Percentiles rank a stretch among this genome's conserved stretches.
phyloP scores from a whole-genome alignment of 805 yeast species.

The Alloascoidea africana region DNA sequence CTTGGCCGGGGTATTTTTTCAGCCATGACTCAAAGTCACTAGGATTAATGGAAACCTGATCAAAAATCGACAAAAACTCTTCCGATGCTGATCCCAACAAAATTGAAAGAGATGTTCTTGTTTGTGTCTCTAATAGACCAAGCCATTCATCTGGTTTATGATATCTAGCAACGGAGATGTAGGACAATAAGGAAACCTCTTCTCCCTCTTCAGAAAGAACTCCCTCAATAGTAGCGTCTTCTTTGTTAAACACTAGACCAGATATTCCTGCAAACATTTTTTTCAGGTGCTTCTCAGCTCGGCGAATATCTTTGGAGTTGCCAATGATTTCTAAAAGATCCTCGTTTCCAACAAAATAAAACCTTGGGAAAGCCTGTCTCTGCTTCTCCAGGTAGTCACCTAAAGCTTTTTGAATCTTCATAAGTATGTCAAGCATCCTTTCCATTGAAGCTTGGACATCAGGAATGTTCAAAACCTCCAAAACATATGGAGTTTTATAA shows the following conservation, averaged over 20 bases:
- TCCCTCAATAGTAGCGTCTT: conserved; percentile 22
- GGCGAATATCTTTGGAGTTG: conserved; percentile 27
- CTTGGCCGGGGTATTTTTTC: conserved; percentile 36
- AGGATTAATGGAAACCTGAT: conserved; percentile 4
- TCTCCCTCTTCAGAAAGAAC: conserved; percentile 60
- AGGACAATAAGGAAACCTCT: conserved; percentile 22
- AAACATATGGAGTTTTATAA: conserved; percentile 30
- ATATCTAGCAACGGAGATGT: conserved; percentile 27
- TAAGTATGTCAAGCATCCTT: conserved; percentile 38
- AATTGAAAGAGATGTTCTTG: conserved; percentile 31
- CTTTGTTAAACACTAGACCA: conserved; percentile 21
- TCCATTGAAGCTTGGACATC: conserved; percentile 32
- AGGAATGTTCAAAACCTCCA: conserved; percentile 38
- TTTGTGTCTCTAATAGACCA: conserved; percentile 34
- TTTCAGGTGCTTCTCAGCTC: conserved; percentile 41
- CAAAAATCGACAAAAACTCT: conserved; percentile 9
- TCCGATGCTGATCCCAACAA: conserved; percentile 18
- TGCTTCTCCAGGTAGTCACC: conserved; percentile 71
- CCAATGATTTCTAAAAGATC: conserved; percentile 79
- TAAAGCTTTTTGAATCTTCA: conserved; percentile 46
- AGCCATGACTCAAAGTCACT: conserved; percentile 20
- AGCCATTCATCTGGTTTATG: conserved; percentile 50
- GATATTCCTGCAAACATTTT: conserved; percentile 62
- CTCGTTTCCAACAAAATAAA: conserved; percentile 82
- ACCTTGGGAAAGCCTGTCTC: conserved; percentile 62